Evolutionary conservation across 2,329 filamentous ascomycete genomes (phyloP).

Genomic region (Neofusicoccum sp.): DNA sequence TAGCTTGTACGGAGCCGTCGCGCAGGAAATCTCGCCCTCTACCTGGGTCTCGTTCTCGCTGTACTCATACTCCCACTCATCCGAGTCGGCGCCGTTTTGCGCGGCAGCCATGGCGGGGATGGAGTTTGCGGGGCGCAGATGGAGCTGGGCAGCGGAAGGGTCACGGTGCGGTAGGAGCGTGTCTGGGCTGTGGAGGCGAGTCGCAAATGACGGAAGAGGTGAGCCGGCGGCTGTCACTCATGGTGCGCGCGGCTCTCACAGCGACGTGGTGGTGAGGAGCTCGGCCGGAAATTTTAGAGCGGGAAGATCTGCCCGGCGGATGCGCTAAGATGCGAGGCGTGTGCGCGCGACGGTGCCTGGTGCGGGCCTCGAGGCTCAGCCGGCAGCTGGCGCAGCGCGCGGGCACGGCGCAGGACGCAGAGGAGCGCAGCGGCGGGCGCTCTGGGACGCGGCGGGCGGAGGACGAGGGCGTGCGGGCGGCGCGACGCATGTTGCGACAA

Average conservation of each 20-base stretch:
- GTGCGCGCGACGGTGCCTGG: background rate
- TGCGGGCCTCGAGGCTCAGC: background rate
- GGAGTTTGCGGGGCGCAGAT: background rate
- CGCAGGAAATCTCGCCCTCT: background rate
- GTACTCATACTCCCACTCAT: constrained; percentile 65
- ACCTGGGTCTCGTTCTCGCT: constrained; percentile 54
- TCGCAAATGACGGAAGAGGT: background rate
- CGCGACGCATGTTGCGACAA: constrained; percentile 1
- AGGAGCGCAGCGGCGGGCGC: background rate
- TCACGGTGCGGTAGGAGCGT: background rate
- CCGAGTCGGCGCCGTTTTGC: constrained; percentile 27
- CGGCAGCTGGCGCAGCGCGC: background rate
- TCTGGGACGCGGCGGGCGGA: background rate
- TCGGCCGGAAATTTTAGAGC: constrained; percentile 2
- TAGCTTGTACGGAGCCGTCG: background rate
- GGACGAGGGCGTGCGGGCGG: background rate
- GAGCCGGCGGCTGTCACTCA: background rate
- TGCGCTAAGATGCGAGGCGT: background rate
- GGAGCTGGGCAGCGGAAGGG: background rate
- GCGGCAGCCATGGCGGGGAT: constrained; percentile 3
- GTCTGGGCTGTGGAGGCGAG: background rate
- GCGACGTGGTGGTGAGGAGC: background rate
- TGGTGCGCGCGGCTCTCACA: background rate
- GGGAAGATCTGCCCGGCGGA: background rate
- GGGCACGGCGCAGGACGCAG: background rate